Conservation (phyloP, 805 yeast genomes). For the Candida pseudoglaebosa region DNA sequence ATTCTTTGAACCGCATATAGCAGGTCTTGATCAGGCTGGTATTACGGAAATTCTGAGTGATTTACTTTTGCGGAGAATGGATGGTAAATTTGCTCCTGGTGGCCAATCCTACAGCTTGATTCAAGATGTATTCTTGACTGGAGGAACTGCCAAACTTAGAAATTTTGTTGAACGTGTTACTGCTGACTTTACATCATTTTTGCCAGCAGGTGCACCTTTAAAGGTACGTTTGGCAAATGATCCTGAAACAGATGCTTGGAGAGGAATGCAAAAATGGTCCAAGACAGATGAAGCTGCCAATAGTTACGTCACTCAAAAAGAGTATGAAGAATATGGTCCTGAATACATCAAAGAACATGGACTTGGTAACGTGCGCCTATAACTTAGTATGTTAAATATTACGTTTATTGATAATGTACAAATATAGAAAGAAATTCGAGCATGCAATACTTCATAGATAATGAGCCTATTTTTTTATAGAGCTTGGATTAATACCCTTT, state of each 20-base stretch:
- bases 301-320: constrained; percentile 58
- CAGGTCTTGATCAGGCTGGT: constrained; percentile 96
- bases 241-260: constrained; percentile 85
- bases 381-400: constrained; percentile 8
- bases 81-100: constrained; percentile 48
- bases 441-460: neutral
- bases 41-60: constrained; percentile 73
- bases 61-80: constrained; percentile 56
- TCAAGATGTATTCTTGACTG: constrained; percentile 75
- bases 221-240: constrained; percentile 60
- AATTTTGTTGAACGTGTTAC: constrained; percentile 66
- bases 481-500: constrained; percentile 69
- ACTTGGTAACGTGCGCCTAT: constrained; percentile 57
- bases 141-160: constrained; percentile 70
- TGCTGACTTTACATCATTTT: constrained; percentile 61
- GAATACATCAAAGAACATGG: constrained; percentile 87
- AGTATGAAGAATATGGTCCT: constrained; percentile 84
- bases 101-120: constrained; percentile 53
- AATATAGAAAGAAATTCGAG: constrained; percentile 4
- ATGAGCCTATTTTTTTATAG: constrained; percentile 16
- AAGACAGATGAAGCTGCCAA: constrained; percentile 40
- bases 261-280: constrained; percentile 86
- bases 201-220: constrained; percentile 66
- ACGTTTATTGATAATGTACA: constrained; percentile 6
- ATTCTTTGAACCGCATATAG: constrained; percentile 86